Percentiles rank a stretch among this genome's conserved stretches.
phyloP scores from a whole-genome alignment of 306 rosid genomes.

The Datisca glomerata region DNA sequence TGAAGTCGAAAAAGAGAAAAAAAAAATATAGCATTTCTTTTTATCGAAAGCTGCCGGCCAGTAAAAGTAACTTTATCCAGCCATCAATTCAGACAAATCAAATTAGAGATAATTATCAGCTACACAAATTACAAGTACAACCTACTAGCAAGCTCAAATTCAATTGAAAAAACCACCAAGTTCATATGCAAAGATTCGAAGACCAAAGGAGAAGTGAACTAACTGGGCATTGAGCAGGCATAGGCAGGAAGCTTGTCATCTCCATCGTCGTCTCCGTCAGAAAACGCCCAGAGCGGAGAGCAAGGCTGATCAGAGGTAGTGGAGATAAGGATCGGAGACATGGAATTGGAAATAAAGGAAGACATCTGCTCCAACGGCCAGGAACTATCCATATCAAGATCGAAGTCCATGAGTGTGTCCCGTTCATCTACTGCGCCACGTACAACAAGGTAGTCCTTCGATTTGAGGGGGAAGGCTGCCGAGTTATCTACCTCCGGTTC shows the following conservation, averaged over 20 bases:
- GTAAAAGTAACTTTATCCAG: too few species aligned
- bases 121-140: too few species aligned
- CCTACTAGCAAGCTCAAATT: too few species aligned
- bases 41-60: too few species aligned
- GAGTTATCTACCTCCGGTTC: slow-evolving; percentile 41
- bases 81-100: too few species aligned
- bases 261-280: slow-evolving; percentile 32
- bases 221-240: slow-evolving; percentile 22
- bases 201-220: neutral
- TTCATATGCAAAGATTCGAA: neutral
- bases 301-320: slow-evolving; percentile 39
- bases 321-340: slow-evolving; percentile 49
- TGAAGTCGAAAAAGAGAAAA: too few species aligned
- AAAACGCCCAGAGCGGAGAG: slow-evolving; percentile 62
- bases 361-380: slow-evolving; percentile 65
- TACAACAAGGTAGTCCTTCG: slow-evolving; percentile 4
- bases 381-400: slow-evolving; percentile 46
- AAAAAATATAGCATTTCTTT: too few species aligned
- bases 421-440: slow-evolving; percentile 5
- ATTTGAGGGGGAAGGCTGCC: slow-evolving; percentile 21
- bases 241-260: slow-evolving; percentile 8
- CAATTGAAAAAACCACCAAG: slow-evolving; percentile 8
- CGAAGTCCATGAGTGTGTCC: slow-evolving; percentile 57
- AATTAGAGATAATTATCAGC: too few species aligned
- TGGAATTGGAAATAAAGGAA: slow-evolving; percentile 36